These are phyloP conservation scores for Apiospora sp. DNA, from an alignment of 2,329 filamentous ascomycete genomes.

Conservation along the genomic window DNA sequence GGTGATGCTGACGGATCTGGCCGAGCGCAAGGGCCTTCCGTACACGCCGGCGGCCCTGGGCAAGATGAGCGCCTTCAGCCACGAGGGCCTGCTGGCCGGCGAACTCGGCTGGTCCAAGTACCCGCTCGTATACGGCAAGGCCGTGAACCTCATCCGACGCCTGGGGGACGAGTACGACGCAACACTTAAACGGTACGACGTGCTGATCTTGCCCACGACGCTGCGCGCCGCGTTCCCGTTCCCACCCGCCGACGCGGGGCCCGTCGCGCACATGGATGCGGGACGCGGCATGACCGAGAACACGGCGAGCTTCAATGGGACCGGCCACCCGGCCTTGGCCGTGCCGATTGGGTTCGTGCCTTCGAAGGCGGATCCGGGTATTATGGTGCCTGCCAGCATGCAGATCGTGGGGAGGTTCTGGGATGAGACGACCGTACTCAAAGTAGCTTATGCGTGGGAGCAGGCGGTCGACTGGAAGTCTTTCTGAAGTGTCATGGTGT, in stretches of 20 bases:
- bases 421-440: constrained; percentile 37
- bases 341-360: constrained; percentile 40
- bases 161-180: constrained; percentile 36
- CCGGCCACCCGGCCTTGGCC: constrained; percentile 40
- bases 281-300: constrained; percentile 24
- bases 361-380: constrained; percentile 36
- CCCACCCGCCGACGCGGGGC: background rate
- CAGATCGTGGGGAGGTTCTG: constrained; percentile 42
- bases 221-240: constrained; percentile 29
- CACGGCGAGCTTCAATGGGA: background rate
- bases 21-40: constrained; percentile 48
- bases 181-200: constrained; percentile 36
- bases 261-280: constrained; percentile 23
- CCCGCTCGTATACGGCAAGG: constrained; percentile 34
- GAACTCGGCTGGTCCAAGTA: constrained; percentile 31
- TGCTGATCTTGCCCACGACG: constrained; percentile 41
- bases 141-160: constrained; percentile 36
- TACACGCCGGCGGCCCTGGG: constrained; percentile 42
- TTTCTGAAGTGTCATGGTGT: background rate
- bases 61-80: constrained; percentile 24
- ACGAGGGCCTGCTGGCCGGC: constrained; percentile 24
- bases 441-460: constrained; percentile 41
- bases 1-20: constrained; percentile 40
- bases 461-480: constrained; percentile 39
- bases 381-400: constrained; percentile 38